Evolutionary conservation across 2,329 filamentous ascomycete genomes (phyloP), one percentile per base, ranked within the genome.

Genomic region (Hymenoscyphus scutula): DNA sequence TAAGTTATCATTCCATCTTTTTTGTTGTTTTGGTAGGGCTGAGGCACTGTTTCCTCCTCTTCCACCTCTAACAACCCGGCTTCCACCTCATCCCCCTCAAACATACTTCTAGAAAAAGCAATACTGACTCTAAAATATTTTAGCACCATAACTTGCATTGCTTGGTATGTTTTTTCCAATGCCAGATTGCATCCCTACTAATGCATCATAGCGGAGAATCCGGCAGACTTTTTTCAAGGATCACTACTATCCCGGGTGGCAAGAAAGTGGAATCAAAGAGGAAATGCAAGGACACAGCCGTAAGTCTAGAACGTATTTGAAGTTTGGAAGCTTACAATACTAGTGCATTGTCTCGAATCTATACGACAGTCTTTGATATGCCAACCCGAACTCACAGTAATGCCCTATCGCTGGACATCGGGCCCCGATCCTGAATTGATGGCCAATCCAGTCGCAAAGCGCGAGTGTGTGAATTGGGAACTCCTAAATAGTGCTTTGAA

Each of bases 321-420:
- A 7, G 27, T 45, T 27, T 37, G 8, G 34, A 23, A 57, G 34
- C 55, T 57, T 23, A 57, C 55, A 38, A 29, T n/a, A 57, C 17
- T 25, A 57, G 55, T 57, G 15, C 55, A 57, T 57, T 57, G 55
- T 41, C 55, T 57, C 19, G 34, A 57, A 23, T 37, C 55, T 45
- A 38, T 57, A 57, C 55, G 55, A 19, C 55, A 57, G 45, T 57
- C 55, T 37, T 25, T 57, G 30, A 57, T 57, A 23, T 57, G 34
- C 55, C 55, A 57, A 27, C 55, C 55, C 55, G 55, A 57, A 29
- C 30, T 57, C 13, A 57, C 55, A 41, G 34, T 41, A 41, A 57
- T 57, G 55, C 32, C 55, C n/a, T 57, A 41, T 29, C 30, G n/a
- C 8, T 57, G 55, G 55, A 41, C 23, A 57, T 38, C 30, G n/a